These are phyloP conservation scores for Tetrahymena elliotti DNA, from an alignment of 73 alveolate genomes.

Conservation along the genomic window DNA sequence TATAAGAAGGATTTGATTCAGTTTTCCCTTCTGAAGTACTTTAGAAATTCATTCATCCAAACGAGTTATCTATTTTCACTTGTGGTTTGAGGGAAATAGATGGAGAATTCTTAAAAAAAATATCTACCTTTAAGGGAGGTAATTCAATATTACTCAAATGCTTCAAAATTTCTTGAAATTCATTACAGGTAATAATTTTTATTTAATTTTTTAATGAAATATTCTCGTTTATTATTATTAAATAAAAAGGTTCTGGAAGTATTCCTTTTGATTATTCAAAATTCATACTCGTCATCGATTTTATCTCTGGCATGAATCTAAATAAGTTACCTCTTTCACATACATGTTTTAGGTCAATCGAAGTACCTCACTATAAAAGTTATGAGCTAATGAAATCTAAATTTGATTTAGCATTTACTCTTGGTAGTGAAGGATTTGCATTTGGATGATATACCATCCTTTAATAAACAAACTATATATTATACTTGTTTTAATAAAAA, in stretches of 20 bases:
- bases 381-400: conserved; percentile 11
- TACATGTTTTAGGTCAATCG: conserved; percentile 37
- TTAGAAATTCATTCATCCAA: conserved; percentile 7
- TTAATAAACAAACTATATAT: no score
- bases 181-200: conserved; percentile 9
- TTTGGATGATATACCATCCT: conserved; percentile 29
- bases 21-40: conserved; percentile 4
- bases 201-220: neutral
- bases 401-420: conserved; percentile 36
- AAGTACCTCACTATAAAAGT: conserved; percentile 22
- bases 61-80: conserved; percentile 18
- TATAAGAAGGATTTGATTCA: conserved; percentile 20
- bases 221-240: neutral
- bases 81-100: conserved; percentile 24
- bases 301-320: neutral
- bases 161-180: conserved; percentile 29
- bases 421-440: conserved; percentile 41
- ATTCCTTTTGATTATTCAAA: conserved; percentile 26
- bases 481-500: no score
- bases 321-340: conserved; percentile 18
- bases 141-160: conserved; percentile 1
- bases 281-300: conserved; percentile 1
- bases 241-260: conserved; percentile 17
- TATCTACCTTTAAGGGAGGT: conserved; percentile 11
- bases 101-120: neutral